phyloP scores from a whole-genome alignment of 23 red algal species.

The Gracilariopsis chorda region DNA sequence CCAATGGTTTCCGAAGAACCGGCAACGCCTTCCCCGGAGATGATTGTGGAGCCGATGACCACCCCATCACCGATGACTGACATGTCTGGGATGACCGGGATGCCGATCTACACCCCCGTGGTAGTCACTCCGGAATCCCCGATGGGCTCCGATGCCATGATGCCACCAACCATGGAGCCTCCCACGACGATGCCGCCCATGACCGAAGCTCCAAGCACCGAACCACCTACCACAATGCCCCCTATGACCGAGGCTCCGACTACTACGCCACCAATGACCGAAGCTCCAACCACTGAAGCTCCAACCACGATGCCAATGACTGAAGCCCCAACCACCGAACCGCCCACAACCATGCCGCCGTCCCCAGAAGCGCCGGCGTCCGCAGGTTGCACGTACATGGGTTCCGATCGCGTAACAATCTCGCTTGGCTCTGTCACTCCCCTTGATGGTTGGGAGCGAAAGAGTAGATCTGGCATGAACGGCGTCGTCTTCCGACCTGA shows the following conservation, averaged over 20 bases:
- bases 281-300: neutral
- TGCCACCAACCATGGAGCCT: neutral
- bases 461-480: neutral
- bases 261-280: neutral
- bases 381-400: neutral
- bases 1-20: neutral
- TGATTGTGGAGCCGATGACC: neutral
- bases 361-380: neutral
- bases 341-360: neutral
- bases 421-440: conserved; percentile 9
- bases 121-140: neutral
- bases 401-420: neutral
- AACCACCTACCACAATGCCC: neutral
- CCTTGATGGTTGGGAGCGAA: neutral
- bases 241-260: neutral
- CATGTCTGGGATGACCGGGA: neutral
- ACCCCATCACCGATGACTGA: neutral
- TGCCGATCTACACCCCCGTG: neutral
- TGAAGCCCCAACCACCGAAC: neutral
- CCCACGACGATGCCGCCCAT: neutral
- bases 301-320: no score
- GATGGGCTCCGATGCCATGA: neutral
- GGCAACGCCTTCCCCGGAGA: neutral
- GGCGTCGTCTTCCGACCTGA: neutral
- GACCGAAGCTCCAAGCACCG: neutral